Conservation (phyloP, 1,284 basidiomycete species). For the Blastosporella zonata region DNA sequence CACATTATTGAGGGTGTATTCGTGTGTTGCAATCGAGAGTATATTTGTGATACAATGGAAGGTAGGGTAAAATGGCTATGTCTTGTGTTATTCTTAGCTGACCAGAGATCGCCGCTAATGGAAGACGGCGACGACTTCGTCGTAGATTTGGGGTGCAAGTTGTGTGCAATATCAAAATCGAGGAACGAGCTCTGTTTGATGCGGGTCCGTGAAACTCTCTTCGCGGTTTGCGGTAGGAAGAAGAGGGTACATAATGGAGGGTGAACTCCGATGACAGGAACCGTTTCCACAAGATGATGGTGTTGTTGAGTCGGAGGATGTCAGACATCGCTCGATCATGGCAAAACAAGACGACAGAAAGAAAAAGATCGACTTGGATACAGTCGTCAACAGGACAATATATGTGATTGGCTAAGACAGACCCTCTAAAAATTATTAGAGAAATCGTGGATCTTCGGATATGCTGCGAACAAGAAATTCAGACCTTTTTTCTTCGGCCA, state of each 20-base stretch:
- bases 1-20: too few species aligned
- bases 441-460: background rate
- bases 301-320: background rate
- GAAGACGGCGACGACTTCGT: background rate
- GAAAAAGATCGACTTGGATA: background rate
- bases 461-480: background rate
- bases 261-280: background rate
- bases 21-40: background rate
- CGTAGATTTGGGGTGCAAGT: slow-evolving; percentile 2
- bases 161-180: background rate
- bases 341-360: background rate
- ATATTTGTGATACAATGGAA: background rate
- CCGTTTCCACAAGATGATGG: background rate
- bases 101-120: background rate
- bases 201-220: too few species aligned
- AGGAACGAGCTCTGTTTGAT: background rate
- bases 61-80: background rate
- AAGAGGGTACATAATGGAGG: background rate
- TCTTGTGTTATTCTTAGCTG: too few species aligned
- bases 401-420: too few species aligned
- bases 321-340: background rate
- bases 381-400: too few species aligned
- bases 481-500: background rate
- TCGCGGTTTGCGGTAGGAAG: too few species aligned
- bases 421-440: background rate